Evolutionary conservation across 257 asterid species (phyloP).

Genomic region (Hygrophila difformis): DNA sequence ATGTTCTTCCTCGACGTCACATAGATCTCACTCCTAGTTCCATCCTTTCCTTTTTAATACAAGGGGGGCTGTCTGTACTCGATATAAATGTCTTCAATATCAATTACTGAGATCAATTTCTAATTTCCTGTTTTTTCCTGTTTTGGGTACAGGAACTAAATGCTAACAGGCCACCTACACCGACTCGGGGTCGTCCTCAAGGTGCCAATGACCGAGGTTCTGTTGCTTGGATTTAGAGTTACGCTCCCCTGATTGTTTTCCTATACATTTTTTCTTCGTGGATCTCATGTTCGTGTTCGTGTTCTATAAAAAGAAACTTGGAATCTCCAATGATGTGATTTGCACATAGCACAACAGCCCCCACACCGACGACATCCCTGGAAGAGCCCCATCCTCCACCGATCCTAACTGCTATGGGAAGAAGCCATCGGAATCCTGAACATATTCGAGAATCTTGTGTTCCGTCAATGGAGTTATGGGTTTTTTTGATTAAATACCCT

Average conservation of each 20-base stretch:
- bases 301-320: no score
- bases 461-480: no score
- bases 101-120: constrained; percentile 6
- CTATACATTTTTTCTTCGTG: constrained; percentile 20
- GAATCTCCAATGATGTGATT: constrained; percentile 33
- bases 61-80: neutral
- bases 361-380: constrained; percentile 16
- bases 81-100: neutral
- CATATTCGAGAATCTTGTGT: no score
- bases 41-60: constrained; percentile 8
- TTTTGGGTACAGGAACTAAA: constrained; percentile 42
- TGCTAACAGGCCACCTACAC: constrained; percentile 72
- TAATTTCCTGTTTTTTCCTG: neutral
- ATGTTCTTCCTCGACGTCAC: no score
- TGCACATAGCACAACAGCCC: constrained; percentile 36
- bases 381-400: constrained; percentile 9
- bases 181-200: constrained; percentile 71
- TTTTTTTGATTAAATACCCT: no score
- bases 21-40: no score
- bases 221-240: constrained; percentile 56
- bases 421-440: no score
- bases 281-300: constrained; percentile 39
- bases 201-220: constrained; percentile 62
- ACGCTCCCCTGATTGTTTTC: constrained; percentile 20
- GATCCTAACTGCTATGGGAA: no score